These are phyloP conservation scores for Erysimum pusillum DNA, from an alignment of 441 rosid species.

Conservation along the genomic window DNA sequence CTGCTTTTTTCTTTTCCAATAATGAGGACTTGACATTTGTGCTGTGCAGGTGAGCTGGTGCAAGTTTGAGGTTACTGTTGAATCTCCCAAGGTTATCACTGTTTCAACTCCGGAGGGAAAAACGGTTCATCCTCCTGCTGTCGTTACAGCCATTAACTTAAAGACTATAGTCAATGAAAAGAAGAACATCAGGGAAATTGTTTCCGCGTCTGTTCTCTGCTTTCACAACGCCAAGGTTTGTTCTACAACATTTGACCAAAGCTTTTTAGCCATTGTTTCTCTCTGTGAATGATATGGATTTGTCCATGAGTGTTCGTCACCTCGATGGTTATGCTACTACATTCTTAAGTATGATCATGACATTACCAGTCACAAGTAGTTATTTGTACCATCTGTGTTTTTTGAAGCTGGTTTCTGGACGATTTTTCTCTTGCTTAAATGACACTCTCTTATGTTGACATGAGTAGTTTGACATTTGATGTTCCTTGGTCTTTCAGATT, in stretches of 20 bases:
- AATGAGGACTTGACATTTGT: slow-evolving; percentile 43
- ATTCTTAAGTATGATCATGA: slow-evolving; percentile 3
- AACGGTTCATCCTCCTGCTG: slow-evolving; percentile 80
- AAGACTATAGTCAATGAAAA: slow-evolving; percentile 85
- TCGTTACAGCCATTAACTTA: slow-evolving; percentile 90
- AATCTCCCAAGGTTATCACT: slow-evolving; percentile 71
- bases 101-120: slow-evolving; percentile 59
- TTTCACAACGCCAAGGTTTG: slow-evolving; percentile 97
- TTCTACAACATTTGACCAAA: slow-evolving; percentile 35
- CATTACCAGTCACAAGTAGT: slow-evolving; percentile 23
- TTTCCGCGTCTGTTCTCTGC: slow-evolving; percentile 89
- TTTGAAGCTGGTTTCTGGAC: slow-evolving; percentile 2
- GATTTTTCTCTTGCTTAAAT: slow-evolving; percentile 24
- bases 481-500: slow-evolving; percentile 67
- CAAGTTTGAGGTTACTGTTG: slow-evolving; percentile 84
- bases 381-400: neutral
- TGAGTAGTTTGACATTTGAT: slow-evolving; percentile 40
- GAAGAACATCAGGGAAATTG: slow-evolving; percentile 86
- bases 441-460: slow-evolving; percentile 18
- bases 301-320: too few relatives aligned
- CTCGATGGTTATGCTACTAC: too few relatives aligned
- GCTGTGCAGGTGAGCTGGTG: slow-evolving; percentile 99
- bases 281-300: slow-evolving; percentile 24
- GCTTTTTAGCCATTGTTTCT: slow-evolving; percentile 36
- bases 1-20: slow-evolving; percentile 21